These are phyloP conservation scores for Diaporthe citriasiana DNA, from an alignment of 2,329 filamentous ascomycete species.

Conservation along the genomic window DNA sequence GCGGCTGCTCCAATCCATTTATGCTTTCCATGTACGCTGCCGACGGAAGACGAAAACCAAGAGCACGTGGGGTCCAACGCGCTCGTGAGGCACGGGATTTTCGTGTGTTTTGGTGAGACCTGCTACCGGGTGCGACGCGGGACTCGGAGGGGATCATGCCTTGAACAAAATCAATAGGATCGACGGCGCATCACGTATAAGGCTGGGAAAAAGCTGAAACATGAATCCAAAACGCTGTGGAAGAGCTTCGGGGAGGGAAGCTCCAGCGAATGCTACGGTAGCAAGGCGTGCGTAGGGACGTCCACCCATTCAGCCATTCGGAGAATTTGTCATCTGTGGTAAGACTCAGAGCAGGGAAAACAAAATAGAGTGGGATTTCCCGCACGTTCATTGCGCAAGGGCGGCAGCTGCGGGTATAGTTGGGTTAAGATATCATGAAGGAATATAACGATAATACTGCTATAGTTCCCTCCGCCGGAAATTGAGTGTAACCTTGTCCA, in stretches of 20 bases:
- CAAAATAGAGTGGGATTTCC: neutral
- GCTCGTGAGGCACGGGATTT: neutral
- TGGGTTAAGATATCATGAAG: neutral
- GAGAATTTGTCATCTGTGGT: neutral
- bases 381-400: neutral
- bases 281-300: neutral
- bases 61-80: neutral
- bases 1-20: neutral
- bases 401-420: slow-evolving; percentile 5
- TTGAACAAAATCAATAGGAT: neutral
- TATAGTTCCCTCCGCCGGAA: slow-evolving; percentile 8
- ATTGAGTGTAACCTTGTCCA: slow-evolving; percentile 4
- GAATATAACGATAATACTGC: neutral
- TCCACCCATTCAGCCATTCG: neutral
- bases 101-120: neutral
- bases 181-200: slow-evolving; percentile 27
- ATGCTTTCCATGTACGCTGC: neutral
- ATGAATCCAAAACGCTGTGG: slow-evolving; percentile 17
- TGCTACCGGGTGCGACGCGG: slow-evolving; percentile 16
- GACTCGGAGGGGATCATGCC: neutral
- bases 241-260: neutral
- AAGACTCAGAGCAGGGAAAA: neutral
- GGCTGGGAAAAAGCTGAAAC: slow-evolving; percentile 27
- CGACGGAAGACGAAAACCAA: neutral
- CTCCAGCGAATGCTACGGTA: slow-evolving; percentile 11